Conservation (phyloP, 805 yeast species). For the Candida pseudofarinosa region DNA sequence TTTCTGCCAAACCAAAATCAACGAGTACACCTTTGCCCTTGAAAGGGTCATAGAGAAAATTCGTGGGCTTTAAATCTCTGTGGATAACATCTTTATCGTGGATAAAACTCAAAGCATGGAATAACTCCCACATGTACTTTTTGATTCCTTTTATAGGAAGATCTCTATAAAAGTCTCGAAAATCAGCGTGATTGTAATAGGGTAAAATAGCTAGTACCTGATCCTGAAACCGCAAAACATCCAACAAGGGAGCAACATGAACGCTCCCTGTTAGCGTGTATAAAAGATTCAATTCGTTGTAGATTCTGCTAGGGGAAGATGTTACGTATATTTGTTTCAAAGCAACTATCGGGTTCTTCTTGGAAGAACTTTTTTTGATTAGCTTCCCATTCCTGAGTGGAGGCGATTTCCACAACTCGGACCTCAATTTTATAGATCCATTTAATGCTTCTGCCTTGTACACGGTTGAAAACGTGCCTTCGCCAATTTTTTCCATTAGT, state of each 20-base stretch:
- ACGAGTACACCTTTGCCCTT: constrained; percentile 75
- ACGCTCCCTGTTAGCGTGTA: constrained; percentile 64
- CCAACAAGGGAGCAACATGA: constrained; percentile 83
- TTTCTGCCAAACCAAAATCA: constrained; percentile 90
- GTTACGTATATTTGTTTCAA: constrained; percentile 92
- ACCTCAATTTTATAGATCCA: constrained; percentile 33
- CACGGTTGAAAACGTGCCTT: constrained; percentile 63
- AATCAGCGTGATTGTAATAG: constrained; percentile 85
- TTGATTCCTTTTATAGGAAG: constrained; percentile 77
- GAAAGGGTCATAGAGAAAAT: constrained; percentile 65
- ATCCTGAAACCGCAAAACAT: constrained; percentile 82
- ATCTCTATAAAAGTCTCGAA: constrained; percentile 79
- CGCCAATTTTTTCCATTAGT: constrained; percentile 58
- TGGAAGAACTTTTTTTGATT: constrained; percentile 5
- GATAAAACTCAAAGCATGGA: constrained; percentile 70
- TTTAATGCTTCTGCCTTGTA: constrained; percentile 56
- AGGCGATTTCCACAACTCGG: constrained; percentile 44
- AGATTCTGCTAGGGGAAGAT: constrained; percentile 87
- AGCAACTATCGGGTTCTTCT: constrained; percentile 62
- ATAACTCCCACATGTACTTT: constrained; percentile 71
- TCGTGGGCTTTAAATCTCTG: constrained; percentile 50
- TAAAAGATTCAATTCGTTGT: constrained; percentile 78
- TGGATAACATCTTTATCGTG: constrained; percentile 39
- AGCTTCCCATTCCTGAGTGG: constrained; percentile 30
- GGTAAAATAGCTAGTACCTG: constrained; percentile 93